Conservation (phyloP, 352 stramenopile genomes). For the Phytophthora vignae region DNA sequence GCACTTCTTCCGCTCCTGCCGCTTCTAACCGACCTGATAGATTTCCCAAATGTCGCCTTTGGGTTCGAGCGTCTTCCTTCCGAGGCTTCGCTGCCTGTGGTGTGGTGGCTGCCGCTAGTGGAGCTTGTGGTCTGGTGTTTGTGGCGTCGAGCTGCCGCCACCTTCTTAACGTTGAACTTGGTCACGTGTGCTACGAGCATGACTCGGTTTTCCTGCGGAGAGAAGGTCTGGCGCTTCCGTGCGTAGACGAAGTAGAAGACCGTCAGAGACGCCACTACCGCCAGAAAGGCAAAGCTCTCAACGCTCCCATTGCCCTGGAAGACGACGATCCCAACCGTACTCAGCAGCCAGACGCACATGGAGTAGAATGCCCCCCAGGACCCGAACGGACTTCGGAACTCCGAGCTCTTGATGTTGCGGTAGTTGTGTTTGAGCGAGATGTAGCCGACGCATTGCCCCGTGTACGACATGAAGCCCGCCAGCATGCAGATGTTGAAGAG, state of each 20-base stretch:
- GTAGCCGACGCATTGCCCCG: constrained; percentile 50
- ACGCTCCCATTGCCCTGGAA: constrained; percentile 44
- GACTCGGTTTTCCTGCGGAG: constrained; percentile 46
- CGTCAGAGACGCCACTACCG: constrained; percentile 26
- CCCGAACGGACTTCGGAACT: constrained; percentile 53
- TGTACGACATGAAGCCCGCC: constrained; percentile 51
- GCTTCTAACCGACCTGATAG: constrained; percentile 6
- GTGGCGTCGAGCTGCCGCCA: constrained; percentile 16
- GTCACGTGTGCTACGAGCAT: constrained; percentile 59
- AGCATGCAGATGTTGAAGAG: constrained; percentile 51
- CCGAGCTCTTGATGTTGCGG: constrained; percentile 47
- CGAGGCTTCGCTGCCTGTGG: constrained; percentile 3
- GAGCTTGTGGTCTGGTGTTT: constrained; percentile 8
- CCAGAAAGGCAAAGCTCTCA: constrained; percentile 31
- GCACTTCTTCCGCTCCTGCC: constrained; percentile 11
- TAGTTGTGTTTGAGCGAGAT: constrained; percentile 56
- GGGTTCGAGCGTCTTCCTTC: constrained; percentile 3
- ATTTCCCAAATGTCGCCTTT: constrained; percentile 11
- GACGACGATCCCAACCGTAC: constrained; percentile 28
- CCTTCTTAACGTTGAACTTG: constrained; percentile 48
- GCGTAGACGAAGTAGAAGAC: constrained; percentile 53
- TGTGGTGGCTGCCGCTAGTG: constrained; percentile 12
- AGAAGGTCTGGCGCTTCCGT: constrained; percentile 47
- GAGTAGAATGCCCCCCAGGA: constrained; percentile 40
- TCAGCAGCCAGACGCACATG: constrained; percentile 40